These are phyloP conservation scores for Aspergillus saccharolyticus DNA, from an alignment of 495 filamentous ascomycete species.

Conservation along the genomic window DNA sequence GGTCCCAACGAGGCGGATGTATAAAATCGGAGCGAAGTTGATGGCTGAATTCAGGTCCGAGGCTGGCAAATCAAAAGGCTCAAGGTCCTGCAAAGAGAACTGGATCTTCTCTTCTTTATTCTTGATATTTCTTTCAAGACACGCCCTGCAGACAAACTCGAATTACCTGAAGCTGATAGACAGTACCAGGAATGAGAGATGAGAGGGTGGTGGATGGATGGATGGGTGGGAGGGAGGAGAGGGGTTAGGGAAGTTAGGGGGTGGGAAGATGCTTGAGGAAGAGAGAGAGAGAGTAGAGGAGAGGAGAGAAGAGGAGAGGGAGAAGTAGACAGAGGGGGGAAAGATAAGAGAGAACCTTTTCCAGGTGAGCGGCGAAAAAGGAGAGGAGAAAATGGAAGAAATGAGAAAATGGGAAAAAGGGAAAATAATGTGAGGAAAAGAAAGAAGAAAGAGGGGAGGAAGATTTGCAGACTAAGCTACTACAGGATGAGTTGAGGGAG, in stretches of 20 bases:
- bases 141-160: slow-evolving; percentile 10
- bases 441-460: neutral
- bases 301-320: slow-evolving; percentile 5
- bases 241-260: slow-evolving; percentile 12
- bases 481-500: neutral
- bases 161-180: slow-evolving; percentile 21
- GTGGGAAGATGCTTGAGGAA: slow-evolving; percentile 15
- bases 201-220: neutral
- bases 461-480: neutral
- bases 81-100: slow-evolving; percentile 2
- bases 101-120: slow-evolving; percentile 10
- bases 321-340: slow-evolving; percentile 6
- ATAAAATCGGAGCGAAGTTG: neutral
- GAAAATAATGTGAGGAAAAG: slow-evolving; percentile 20
- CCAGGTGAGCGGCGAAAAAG: neutral
- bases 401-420: slow-evolving; percentile 10
- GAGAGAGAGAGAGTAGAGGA: too few species aligned
- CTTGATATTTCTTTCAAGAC: slow-evolving; percentile 11
- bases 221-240: slow-evolving; percentile 15
- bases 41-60: neutral
- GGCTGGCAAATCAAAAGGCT: neutral
- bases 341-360: neutral
- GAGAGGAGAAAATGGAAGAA: slow-evolving; percentile 16
- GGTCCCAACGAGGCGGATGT: slow-evolving; percentile 5
- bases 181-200: slow-evolving; percentile 28